Conservation (phyloP, 257 asterid genomes). For the Eustoma russellianum region DNA sequence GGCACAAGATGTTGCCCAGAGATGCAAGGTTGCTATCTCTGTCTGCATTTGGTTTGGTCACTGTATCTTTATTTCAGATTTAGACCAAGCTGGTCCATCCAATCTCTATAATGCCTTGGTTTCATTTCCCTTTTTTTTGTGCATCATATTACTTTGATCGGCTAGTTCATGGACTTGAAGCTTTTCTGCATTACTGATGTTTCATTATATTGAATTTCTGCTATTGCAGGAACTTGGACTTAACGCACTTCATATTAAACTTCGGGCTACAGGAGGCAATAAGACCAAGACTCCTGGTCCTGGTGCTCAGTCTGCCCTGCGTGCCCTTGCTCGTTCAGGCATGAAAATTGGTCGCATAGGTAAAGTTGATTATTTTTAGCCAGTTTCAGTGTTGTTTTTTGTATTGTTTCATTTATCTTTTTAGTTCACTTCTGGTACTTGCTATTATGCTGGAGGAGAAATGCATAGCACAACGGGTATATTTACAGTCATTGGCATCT, state of each 20-base stretch:
- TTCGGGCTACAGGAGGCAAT: conserved; percentile 92
- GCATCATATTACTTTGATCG: too few relatives aligned
- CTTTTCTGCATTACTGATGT: not conserved
- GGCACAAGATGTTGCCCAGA: conserved; percentile 71
- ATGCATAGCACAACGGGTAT: too few relatives aligned
- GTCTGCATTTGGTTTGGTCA: not conserved
- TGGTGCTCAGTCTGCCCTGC: conserved; percentile 88
- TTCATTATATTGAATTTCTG: not conserved
- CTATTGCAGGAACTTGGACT: conserved; percentile 69
- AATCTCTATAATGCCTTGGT: not conserved
- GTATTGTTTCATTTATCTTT: too few relatives aligned
- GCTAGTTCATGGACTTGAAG: too few relatives aligned
- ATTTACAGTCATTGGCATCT: too few relatives aligned
- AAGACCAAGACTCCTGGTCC: conserved; percentile 95
- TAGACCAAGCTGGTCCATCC: too few relatives aligned
- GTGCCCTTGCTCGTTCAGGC: conserved; percentile 95
- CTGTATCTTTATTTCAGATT: not conserved
- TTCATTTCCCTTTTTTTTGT: too few relatives aligned
- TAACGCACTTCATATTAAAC: conserved; percentile 81
- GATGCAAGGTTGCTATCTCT: conserved; percentile 67
- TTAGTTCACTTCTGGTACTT: too few relatives aligned
- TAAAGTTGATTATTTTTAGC: conserved; percentile 7
- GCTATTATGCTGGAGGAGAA: too few relatives aligned
- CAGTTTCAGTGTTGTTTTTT: too few relatives aligned
- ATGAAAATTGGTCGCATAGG: conserved; percentile 96